Conservation (phyloP, 2,329 filamentous ascomycete species). For the Botrytis hyacinthi region DNA sequence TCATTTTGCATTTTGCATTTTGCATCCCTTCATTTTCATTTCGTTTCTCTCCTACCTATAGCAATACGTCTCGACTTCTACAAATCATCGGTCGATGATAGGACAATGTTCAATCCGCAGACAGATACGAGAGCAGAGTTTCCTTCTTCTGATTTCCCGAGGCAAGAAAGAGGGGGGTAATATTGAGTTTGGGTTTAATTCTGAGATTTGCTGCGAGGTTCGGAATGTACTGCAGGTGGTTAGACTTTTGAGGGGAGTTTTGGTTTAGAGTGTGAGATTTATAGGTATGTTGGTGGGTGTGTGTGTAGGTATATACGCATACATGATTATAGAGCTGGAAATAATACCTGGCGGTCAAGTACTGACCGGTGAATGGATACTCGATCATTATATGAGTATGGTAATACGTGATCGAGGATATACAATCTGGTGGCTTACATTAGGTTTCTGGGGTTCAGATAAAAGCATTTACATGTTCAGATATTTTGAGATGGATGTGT, state of each 20-base stretch:
- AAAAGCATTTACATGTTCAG: no score
- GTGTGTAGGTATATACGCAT: no score
- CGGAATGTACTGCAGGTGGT: not conserved
- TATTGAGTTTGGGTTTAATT: not conserved
- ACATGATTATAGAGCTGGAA: no score
- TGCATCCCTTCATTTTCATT: not conserved
- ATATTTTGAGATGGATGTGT: no score
- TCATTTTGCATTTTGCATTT: not conserved
- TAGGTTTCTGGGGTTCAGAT: no score
- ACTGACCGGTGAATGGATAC: no score
- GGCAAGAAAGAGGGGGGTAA: not conserved
- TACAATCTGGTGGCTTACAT: no score
- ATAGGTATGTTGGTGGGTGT: no score
- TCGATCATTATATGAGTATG: no score
- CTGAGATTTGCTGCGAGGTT: not conserved
- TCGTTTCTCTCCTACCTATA: not conserved
- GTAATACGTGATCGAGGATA: no score
- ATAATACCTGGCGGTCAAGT: no score
- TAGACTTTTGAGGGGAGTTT: not conserved
- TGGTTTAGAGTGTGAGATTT: no score
- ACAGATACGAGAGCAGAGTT: not conserved
- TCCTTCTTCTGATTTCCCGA: not conserved
- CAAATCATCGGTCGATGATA: not conserved
- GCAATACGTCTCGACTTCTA: not conserved
- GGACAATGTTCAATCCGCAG: not conserved